Percentiles rank a stretch among this genome's conserved stretches.
phyloP scores from a whole-genome alignment of 176 grass and related monocot species.

The Oryza coarctata region DNA sequence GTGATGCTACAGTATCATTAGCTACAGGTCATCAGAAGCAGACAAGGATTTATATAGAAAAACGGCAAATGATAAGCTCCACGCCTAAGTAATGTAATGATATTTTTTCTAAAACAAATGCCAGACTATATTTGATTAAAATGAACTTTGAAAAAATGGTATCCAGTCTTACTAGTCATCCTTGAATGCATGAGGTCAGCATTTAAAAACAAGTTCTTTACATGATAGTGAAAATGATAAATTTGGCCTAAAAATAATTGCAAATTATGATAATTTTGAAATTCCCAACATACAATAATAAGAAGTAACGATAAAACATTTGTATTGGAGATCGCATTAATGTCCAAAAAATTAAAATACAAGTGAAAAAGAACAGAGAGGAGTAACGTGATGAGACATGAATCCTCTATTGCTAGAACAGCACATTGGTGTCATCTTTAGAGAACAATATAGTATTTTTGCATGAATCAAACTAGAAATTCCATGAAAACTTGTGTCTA shows the following conservation, averaged over 20 bases:
- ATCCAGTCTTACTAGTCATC: background rate
- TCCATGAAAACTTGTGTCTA: background rate
- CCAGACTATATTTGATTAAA: background rate
- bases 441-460: background rate
- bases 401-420: constrained; percentile 29
- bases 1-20: background rate
- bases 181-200: background rate
- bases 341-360: background rate
- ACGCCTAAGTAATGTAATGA: background rate
- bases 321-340: background rate
- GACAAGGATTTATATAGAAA: background rate
- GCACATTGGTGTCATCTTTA: constrained; percentile 18
- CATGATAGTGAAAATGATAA: background rate
- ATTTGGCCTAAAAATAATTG: background rate
- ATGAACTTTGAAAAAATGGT: background rate
- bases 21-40: background rate
- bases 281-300: background rate
- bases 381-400: background rate
- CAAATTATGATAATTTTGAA: background rate
- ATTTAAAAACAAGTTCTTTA: background rate
- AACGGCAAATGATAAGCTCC: background rate
- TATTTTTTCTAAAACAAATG: background rate
- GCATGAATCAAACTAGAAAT: background rate
- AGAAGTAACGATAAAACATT: too few species aligned
- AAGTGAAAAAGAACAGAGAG: background rate